A percentile compares a stretch with the other conserved stretches of the same genome.
Conservation (phyloP, 129 eudicot species). For the Tagetes patula region DNA sequence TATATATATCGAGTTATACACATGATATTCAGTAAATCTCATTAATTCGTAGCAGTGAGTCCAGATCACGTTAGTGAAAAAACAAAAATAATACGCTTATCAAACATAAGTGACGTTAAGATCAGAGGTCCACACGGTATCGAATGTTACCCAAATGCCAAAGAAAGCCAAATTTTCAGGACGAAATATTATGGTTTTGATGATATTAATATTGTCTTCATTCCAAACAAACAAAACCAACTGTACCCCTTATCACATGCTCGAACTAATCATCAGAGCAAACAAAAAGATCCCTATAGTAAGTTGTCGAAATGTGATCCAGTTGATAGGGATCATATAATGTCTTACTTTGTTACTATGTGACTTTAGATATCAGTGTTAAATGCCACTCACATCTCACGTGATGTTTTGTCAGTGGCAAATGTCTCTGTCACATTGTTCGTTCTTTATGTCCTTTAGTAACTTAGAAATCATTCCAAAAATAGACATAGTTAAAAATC, state of each 20-base stretch:
- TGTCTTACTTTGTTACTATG: not conserved
- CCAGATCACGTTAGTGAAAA: too few relatives aligned
- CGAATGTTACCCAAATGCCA: not conserved
- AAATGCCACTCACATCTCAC: not conserved
- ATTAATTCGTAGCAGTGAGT: too few relatives aligned
- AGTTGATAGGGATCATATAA: not conserved
- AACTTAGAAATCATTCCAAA: not conserved
- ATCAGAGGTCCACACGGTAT: not conserved
- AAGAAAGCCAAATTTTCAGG: not conserved
- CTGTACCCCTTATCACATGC: not conserved
- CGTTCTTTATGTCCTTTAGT: not conserved
- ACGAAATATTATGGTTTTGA: not conserved
- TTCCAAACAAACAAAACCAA: not conserved
- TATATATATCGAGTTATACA: too few relatives aligned
- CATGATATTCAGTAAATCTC: too few relatives aligned
- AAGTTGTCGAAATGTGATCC: not conserved
- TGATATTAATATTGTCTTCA: not conserved
- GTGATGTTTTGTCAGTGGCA: not conserved
- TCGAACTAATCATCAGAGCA: not conserved
- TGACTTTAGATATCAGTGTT: not conserved
- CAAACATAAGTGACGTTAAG: not conserved
- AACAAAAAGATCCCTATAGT: not conserved
- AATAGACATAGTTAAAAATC: not conserved
- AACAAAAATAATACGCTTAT: too few relatives aligned
- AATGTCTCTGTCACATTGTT: not conserved